Evolutionary conservation across 2,329 filamentous ascomycete genomes (phyloP), one percentile per base, ranked within the genome.

Genomic region (Chrysoporthe cubensis): DNA sequence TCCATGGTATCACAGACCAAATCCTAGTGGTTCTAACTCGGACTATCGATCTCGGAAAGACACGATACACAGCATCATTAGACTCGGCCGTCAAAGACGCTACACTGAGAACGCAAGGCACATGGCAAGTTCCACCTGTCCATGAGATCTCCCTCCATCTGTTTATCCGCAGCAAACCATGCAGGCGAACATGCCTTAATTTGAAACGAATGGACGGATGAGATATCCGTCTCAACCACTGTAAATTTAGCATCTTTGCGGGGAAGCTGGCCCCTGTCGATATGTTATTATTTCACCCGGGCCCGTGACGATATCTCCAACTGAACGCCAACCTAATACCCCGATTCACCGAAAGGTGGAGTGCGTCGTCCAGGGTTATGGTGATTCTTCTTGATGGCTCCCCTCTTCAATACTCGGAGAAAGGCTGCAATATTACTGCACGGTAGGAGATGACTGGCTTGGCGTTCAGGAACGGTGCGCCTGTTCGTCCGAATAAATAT

Each of bases 211-310:
- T 26, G 26, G 26, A 26, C 26, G 26, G 26, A 26, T 26, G 26
- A 7, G 37, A 40, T 40, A 40, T 40, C 9, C 37, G 7, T 40
- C 5, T 4, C 37, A 40, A 40, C 37, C 32, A 26, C 21, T 34
- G 54, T 34, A 26, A 13, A 6, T 34, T 3, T 9, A 13, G 37
- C 42, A 26, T 14, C n/a, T 60, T 26, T 44, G 57, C 40, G 57
- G 57, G 57, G 57, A 60, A 60, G 57, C n/a, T 58, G 34, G 34
- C 56, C 48, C 62, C 48, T 64, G 62, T 64, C 48, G 40, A 3
- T 42, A n/a, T 48, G n/a, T 9, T 42, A 43, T 43, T 37, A 44
- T 44, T 1, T 9, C 21, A 42, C 62, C 62, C 50, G 18, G 62
- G 52, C 21, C 9, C 43, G 26, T 48, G 26, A 40, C 56, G 16